Evolutionary conservation across 371 early-diverging fungal species (phyloP), one percentile per base, ranked within the genome.

Genomic region (Apophysomyces ossiformis): DNA sequence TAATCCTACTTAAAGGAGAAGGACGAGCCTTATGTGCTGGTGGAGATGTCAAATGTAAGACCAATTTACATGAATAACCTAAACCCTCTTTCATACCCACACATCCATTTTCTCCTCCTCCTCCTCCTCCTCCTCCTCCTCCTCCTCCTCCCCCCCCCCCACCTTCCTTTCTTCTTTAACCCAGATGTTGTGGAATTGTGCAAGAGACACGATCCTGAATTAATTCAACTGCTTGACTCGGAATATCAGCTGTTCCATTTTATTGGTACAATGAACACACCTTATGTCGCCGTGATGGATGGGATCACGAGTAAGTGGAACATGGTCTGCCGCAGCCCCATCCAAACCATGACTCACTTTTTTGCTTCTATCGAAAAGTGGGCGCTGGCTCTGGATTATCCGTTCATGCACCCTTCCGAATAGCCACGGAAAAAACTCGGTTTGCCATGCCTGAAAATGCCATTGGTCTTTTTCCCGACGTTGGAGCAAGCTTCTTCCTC

Each of bases 381-480:
- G 99, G 99, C 35, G 97, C 95, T 37, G 99, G 98, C 36, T 93
- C 94, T 37, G 98, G 97, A 16, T 70, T 98, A 16, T 90, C 92
- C 16, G 92, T 94, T 18, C 95, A 95, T 69, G 96, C 93, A 7
- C 94, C 96, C 7, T 96, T 98, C 85, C 82, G 97, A 39, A 90
- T 98, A 46, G 97, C 95, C 5, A 97, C 96, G n/a, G 98, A 98
- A 76, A 89, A 90, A 43, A 93, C 97, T 1, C 68, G 91, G 44
- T 93, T 96, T 70, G 93, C 96, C 18, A 97, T 97, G 96, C 96
- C 95, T 6, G 96, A 97, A 77, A 93, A 94, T 12, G 85, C 83
- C 60, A 97, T 97, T 63, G 98, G 99, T 5, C 81, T 96, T 26
- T 95, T 96, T 72, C 95, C 96, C 18, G 99, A 98, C 73, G 96